Base-by-base conservation (phyloP, 208 protist genomes). In the Crithidia sp. region DNA sequence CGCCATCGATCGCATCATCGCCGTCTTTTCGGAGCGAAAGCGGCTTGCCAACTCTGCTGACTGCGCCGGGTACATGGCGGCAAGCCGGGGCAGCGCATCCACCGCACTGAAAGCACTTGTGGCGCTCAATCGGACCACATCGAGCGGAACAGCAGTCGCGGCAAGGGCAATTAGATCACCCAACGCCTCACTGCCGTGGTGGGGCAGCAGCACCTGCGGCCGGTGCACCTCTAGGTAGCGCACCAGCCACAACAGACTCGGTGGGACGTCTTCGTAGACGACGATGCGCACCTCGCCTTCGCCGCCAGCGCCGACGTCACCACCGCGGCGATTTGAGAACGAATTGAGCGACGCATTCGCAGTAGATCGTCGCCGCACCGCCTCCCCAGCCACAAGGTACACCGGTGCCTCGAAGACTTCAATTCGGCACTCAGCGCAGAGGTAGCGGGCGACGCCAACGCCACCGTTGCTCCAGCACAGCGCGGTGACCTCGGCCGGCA, bases 1-100 rank as follows among this genome's bases (percentile, higher is more conserved):
- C 13, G 88, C 77, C 74, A 96, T 82, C 7, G 88, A 81, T n/a
- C 87, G 81, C 71, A 93, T 65, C 90, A 96, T 92, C 4, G 87
- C 83, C 10, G 56, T 70, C 41, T 88, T 78, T 3, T 75, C 59
- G 0, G 69, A 47, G 56, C 76, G 77, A 65, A 96, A 88, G 9
- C 92, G 92, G 2, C 68, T 64, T 39, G 77, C 58, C 64, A 89
- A 71, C 71, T 90, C 82, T 2, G 75, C 74, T 14, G 82, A 39
- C 56, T 85, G 60, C 0, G 74, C 74, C 1, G 86, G 76, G 75
- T 89, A 96, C 70, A 95, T 84, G 39, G 40, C 68, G 19, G 53
- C 67, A 10, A 89, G 68, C 16, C 77, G 88, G 43, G 67, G 76
- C 50, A 88, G 61, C 62, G 77, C 77, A 62, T 67, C 84, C n/a